Base-by-base conservation (phyloP, 495 filamentous ascomycete species). In the Neurospora sp. region DNA sequence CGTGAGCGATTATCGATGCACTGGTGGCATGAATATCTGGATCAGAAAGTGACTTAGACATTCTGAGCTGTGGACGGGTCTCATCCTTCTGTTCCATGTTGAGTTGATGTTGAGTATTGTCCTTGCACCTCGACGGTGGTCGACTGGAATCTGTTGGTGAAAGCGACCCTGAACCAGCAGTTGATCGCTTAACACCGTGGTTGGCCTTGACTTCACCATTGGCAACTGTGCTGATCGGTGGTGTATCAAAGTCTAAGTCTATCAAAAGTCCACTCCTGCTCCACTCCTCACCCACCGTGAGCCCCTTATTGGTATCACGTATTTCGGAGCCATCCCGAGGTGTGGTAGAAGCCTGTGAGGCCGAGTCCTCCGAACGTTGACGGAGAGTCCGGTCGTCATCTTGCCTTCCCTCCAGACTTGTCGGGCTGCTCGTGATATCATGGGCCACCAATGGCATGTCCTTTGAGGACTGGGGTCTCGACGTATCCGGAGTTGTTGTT, bases 401-500 rank as follows among this genome's bases (percentile, higher is more conserved):
- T 37, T 76, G 74, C 8, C 10, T 19, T 4, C 39, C 40, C 1
- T 21, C 17, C 6, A 54, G 36, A 17, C 43, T 71, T 2, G 39
- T n/a, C 2, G 36, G 45, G 3, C 39, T 72, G 69, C 73, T 75
- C 1, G 43, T n/a, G 10, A 70, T 28, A 28, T 78, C 72, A 4
- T 59, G 72, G 4, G 69, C 37, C 7, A 70, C 54, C 13, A 79
- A 69, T 3, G 76, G 70, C 10, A 76, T 6, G 36, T 79, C 83
- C 69, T 82, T 83, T 21, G 80, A 79, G 24, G 83, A 83, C 45
- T 85, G 84, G 3, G 83, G 82, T 24, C 83, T 80, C 2, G 84
- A 85, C 4, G 84, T 85, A 70, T 86, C 83, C 13, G 85, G 84
- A 4, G 84, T 87, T 15, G 81, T 84, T 4, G 77, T 77, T 38